Percentiles rank a stretch among this genome's conserved stretches.
These are phyloP conservation scores for Didymella sp. DNA, from an alignment of 2,329 filamentous ascomycete species.

Conservation along the genomic window DNA sequence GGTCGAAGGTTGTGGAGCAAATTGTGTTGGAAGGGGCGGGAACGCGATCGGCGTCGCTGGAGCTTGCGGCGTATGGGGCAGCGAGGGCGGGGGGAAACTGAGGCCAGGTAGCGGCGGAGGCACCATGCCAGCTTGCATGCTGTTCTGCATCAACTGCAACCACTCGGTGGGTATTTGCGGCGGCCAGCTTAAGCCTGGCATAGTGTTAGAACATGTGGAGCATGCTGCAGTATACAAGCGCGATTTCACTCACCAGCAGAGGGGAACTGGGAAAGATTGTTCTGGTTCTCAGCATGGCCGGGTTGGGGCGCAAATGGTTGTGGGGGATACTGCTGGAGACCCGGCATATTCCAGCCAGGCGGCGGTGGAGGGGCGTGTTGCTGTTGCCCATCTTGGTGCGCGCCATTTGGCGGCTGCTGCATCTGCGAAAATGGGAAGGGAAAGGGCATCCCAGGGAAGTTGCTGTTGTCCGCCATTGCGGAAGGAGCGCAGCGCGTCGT, in stretches of 20 bases:
- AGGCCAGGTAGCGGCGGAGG: slow-evolving; percentile 34
- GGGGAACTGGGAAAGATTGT: slow-evolving; percentile 11
- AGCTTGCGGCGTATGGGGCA: slow-evolving; percentile 31
- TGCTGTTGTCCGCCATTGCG: slow-evolving; percentile 42
- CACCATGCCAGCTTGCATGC: slow-evolving; percentile 24
- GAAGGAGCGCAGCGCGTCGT: slow-evolving; percentile 19
- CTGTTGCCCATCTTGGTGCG: slow-evolving; percentile 13
- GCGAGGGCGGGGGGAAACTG: slow-evolving; percentile 27
- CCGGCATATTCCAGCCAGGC: slow-evolving; percentile 16
- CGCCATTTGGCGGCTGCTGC: slow-evolving; percentile 7
- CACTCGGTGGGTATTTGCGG: slow-evolving; percentile 43
- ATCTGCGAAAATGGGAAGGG: slow-evolving; percentile 25
- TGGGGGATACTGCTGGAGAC: slow-evolving; percentile 13
- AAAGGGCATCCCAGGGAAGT: slow-evolving; percentile 33
- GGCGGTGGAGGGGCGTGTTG: slow-evolving; percentile 13
- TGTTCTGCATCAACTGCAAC: slow-evolving; percentile 37
- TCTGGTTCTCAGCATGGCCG: slow-evolving; percentile 15
- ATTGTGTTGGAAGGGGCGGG: slow-evolving; percentile 18
- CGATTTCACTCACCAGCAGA: slow-evolving; percentile 3
- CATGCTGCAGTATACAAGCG: neutral
- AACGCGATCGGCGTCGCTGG: slow-evolving; percentile 26
- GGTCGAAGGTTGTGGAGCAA: slow-evolving; percentile 19
- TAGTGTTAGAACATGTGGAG: neutral
- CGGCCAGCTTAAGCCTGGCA: slow-evolving; percentile 22
- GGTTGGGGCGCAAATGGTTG: slow-evolving; percentile 15